Conservation (phyloP, 306 rosid species). For the Malus asiatica region DNA sequence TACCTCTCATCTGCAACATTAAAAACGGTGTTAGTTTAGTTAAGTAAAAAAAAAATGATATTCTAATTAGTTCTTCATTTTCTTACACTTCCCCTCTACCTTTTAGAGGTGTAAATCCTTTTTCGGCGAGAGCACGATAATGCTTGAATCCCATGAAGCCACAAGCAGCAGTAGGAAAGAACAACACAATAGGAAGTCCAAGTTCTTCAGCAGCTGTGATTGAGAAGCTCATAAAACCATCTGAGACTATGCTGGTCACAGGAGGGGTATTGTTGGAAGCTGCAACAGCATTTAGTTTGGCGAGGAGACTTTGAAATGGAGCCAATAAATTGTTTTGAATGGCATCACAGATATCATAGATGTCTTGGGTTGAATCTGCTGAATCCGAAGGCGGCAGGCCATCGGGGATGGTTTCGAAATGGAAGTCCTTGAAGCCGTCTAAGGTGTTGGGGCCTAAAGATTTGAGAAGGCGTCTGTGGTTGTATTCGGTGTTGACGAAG, state of each 20-base stretch:
- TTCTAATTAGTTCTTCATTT: neutral
- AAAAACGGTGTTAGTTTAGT: neutral
- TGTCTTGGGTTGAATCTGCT: neutral
- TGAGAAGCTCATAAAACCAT: constrained; percentile 5
- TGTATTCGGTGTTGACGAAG: no score
- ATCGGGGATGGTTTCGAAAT: neutral
- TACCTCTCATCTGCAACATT: neutral
- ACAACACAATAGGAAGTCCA: neutral
- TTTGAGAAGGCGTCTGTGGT: no score
- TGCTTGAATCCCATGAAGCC: neutral
- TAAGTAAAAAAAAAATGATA: neutral
- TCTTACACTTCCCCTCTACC: neutral
- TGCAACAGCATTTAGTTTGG: neutral
- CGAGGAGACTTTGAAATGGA: neutral
- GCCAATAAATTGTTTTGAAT: neutral
- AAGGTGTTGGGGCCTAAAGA: no score
- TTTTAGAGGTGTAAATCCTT: neutral
- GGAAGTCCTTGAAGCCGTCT: neutral
- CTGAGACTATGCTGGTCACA: neutral
- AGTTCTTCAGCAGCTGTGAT: neutral
- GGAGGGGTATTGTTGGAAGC: neutral
- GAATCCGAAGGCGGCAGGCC: neutral
- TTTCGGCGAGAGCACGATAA: neutral
- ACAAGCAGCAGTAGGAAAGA: neutral
- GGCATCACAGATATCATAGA: neutral